These are phyloP conservation scores for Nitzschia sp. DNA, from an alignment of 108 stramenopile species.

Conservation along the genomic window DNA sequence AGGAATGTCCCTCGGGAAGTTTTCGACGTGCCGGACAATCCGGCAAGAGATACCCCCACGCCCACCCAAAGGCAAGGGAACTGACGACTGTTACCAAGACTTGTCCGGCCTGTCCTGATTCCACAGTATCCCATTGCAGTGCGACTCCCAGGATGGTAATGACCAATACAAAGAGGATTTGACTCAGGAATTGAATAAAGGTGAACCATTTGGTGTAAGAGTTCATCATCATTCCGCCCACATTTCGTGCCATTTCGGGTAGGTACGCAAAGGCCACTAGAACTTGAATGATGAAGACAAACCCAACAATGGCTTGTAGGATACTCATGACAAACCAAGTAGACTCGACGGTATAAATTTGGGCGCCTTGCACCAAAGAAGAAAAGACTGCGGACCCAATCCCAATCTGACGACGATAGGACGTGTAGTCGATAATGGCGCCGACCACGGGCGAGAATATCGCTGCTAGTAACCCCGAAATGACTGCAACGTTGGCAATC, in stretches of 20 bases:
- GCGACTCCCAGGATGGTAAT: conserved; percentile 31
- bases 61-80: conserved; percentile 7
- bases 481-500: conserved; percentile 52
- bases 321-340: conserved; percentile 75
- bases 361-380: conserved; percentile 42
- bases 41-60: conserved; percentile 51
- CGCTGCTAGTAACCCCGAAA: conserved; percentile 48
- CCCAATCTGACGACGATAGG: conserved; percentile 49
- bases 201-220: conserved; percentile 30
- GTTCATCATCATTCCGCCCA: conserved; percentile 39
- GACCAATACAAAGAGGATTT: conserved; percentile 45
- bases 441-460: conserved; percentile 65
- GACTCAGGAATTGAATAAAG: conserved; percentile 51
- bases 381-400: conserved; percentile 29
- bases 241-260: conserved; percentile 51
- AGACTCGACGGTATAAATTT: conserved; percentile 41
- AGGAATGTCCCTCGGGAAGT: conserved; percentile 40
- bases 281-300: conserved; percentile 42
- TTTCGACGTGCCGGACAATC: conserved; percentile 17
- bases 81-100: not conserved
- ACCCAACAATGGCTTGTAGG: conserved; percentile 53
- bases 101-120: conserved; percentile 32
- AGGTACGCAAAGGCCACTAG: conserved; percentile 34
- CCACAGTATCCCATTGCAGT: conserved; percentile 24
- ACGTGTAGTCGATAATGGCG: conserved; percentile 65